A percentile compares a stretch with the other conserved stretches of the same genome.
Evolutionary conservation across 2,329 filamentous ascomycete species (phyloP).

Genomic region (Colletotrichum tamarilloi): DNA sequence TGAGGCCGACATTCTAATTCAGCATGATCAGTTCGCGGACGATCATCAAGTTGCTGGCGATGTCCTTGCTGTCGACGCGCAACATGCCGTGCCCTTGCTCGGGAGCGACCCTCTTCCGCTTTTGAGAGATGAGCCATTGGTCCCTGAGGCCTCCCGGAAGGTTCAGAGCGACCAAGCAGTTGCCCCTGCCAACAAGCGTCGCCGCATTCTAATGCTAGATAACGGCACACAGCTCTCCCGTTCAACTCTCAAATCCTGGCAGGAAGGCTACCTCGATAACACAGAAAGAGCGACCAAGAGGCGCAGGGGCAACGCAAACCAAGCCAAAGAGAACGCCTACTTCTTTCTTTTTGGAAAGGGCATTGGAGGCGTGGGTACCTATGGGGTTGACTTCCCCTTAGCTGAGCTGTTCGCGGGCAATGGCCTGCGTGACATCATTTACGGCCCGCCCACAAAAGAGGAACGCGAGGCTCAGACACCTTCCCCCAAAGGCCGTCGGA

Average conservation of each 20-base stretch:
- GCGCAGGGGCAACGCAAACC: constrained; percentile 41
- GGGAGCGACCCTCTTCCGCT: background rate
- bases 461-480: constrained; percentile 11
- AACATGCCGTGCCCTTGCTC: background rate
- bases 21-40: constrained; percentile 13
- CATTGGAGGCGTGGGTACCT: constrained; percentile 47
- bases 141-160: background rate
- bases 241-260: constrained; percentile 45
- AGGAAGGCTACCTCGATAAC: constrained; percentile 50
- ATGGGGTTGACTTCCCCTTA: constrained; percentile 54
- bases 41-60: background rate
- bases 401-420: constrained; percentile 59
- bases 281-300: constrained; percentile 44
- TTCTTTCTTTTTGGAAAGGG: constrained; percentile 53
- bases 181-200: constrained; percentile 2
- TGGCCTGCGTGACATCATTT: constrained; percentile 50
- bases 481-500: constrained; percentile 48
- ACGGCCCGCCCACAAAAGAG: constrained; percentile 45
- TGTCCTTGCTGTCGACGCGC: background rate
- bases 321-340: constrained; percentile 56
- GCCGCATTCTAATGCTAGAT: constrained; percentile 2
- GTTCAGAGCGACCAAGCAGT: background rate
- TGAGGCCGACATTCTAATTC: constrained; percentile 20
- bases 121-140: background rate
- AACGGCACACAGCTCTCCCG: background rate